Conservation (phyloP, 1,139 yeast species). For the Debaryomyces sp. region DNA sequence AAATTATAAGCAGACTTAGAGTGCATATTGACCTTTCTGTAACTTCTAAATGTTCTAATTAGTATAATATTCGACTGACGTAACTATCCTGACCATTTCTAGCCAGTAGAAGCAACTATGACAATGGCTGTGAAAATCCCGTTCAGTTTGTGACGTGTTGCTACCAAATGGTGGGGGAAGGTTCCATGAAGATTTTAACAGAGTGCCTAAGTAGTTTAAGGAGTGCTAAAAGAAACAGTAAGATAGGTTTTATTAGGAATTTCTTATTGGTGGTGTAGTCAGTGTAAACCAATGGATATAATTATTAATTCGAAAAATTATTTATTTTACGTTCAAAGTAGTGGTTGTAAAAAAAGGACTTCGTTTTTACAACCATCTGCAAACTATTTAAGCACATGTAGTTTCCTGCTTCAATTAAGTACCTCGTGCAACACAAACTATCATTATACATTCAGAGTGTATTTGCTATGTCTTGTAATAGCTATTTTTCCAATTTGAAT, state of each 20-base stretch:
- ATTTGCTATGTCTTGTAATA: not conserved
- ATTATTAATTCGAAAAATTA: not conserved
- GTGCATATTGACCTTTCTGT: no score
- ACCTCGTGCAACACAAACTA: not conserved
- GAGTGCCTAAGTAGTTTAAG: not conserved
- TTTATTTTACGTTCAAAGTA: not conserved
- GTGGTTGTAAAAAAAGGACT: not conserved
- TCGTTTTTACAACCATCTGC: constrained; percentile 2
- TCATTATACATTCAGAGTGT: not conserved
- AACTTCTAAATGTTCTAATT: no score
- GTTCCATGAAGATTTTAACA: not conserved
- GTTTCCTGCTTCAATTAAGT: not conserved
- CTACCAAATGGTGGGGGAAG: not conserved
- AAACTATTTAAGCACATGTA: not conserved
- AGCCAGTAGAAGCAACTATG: not conserved
- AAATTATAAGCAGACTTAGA: no score
- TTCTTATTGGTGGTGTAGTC: not conserved
- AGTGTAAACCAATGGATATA: no score
- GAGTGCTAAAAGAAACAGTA: not conserved
- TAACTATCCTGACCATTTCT: not conserved
- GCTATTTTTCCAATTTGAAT: constrained; percentile 1
- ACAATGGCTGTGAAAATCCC: not conserved
- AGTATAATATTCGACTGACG: no score
- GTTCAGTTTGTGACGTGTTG: not conserved
- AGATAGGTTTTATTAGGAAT: not conserved